Evolutionary conservation across 2,329 filamentous ascomycete species (phyloP).

Genomic region (Aspergillus tamarii): DNA sequence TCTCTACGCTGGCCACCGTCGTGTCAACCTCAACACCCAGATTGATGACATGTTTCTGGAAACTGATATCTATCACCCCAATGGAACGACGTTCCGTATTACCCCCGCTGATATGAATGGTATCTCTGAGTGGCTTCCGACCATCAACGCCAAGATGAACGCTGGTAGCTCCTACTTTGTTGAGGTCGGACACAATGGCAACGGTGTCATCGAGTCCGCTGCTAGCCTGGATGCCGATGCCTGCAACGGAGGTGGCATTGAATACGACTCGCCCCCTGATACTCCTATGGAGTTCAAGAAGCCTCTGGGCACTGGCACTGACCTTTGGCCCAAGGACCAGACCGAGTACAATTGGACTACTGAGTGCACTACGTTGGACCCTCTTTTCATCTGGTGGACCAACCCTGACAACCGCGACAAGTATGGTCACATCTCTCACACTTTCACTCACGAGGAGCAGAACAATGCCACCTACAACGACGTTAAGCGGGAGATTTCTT

Average conservation of each 20-base stretch:
- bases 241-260: conserved; percentile 46
- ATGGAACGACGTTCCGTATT: conserved; percentile 55
- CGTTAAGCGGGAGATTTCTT: conserved; percentile 59
- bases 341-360: conserved; percentile 53
- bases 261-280: conserved; percentile 50
- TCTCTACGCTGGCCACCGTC: conserved; percentile 58
- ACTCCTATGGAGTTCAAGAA: conserved; percentile 55
- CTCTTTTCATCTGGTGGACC: conserved; percentile 59
- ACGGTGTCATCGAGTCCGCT: conserved; percentile 52
- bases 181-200: conserved; percentile 61
- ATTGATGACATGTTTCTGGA: conserved; percentile 66
- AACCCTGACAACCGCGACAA: conserved; percentile 54
- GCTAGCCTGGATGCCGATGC: conserved; percentile 22
- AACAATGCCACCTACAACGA: conserved; percentile 65
- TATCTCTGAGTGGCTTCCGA: conserved; percentile 48
- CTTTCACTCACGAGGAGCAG: conserved; percentile 62
- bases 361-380: conserved; percentile 54
- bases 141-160: conserved; percentile 51
- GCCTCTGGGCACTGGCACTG: conserved; percentile 54
- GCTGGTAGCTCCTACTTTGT: conserved; percentile 56
- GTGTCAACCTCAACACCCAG: conserved; percentile 59
- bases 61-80: conserved; percentile 54
- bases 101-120: conserved; percentile 51
- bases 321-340: conserved; percentile 53
- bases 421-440: conserved; percentile 65